Evolutionary conservation across 805 yeast genomes (phyloP).

Genomic region (Crinitomyces ghanaensis): DNA sequence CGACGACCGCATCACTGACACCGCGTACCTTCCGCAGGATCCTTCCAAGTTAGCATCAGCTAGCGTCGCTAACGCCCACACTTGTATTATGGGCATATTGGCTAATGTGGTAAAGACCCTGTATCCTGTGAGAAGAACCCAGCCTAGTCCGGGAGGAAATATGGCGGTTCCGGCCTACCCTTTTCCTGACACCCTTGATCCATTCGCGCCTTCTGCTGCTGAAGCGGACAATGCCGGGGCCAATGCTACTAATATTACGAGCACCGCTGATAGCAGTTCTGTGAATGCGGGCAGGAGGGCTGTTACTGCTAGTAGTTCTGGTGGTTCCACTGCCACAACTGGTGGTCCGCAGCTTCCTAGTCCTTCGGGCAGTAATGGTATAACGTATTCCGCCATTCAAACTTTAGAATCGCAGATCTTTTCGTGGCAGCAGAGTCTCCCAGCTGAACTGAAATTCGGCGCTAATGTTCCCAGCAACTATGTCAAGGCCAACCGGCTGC

Average conservation of each 20-base stretch:
- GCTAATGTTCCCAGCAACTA: slow-evolving; percentile 56
- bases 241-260: too few species aligned
- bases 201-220: too few species aligned
- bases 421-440: slow-evolving; percentile 61
- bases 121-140: slow-evolving; percentile 73
- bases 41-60: slow-evolving; percentile 53
- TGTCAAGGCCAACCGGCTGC: slow-evolving; percentile 59
- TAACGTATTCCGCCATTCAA: slow-evolving; percentile 33
- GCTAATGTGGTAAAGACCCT: slow-evolving; percentile 59
- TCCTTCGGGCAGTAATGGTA: background rate
- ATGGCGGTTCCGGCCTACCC: too few species aligned
- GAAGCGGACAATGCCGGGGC: too few species aligned
- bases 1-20: slow-evolving; percentile 71
- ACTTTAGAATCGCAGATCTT: slow-evolving; percentile 58
- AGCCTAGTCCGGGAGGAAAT: slow-evolving; percentile 29
- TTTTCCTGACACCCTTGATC: too few species aligned
- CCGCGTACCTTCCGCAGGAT: slow-evolving; percentile 39
- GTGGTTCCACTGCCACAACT: slow-evolving; percentile 1
- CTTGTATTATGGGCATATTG: slow-evolving; percentile 58
- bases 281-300: slow-evolving; percentile 10
- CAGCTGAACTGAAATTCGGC: slow-evolving; percentile 61
- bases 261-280: too few species aligned
- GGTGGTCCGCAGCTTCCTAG: background rate
- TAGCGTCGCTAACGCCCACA: slow-evolving; percentile 78
- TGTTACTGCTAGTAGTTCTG: slow-evolving; percentile 2